Base-by-base conservation (phyloP, 2,329 filamentous ascomycete genomes). In the Teratosphaeria zuluensis region DNA sequence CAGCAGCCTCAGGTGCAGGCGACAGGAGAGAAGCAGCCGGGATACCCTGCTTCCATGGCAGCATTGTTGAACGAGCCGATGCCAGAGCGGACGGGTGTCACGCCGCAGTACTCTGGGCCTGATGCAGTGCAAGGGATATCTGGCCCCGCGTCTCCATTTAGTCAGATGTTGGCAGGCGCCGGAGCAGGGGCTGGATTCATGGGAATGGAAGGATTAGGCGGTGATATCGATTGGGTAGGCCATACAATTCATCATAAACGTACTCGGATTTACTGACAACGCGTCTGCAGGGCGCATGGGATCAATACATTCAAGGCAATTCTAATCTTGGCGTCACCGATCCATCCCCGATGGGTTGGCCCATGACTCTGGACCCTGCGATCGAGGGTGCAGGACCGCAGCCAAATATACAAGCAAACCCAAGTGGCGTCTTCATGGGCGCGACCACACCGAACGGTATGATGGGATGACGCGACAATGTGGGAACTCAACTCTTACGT, bases 301-400 rank as follows among this genome's bases (percentile, higher is more conserved):
- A 88, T 68, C 82, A 79, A 6, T 88, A 87, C 65, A 82, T 88
- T 54, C 84, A 87, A 69, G 83, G 81, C 56, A 77, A 81, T 5
- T 77, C 65, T 42, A 65, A 61, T 48, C 53, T 21, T 5, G 58
- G 42, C 30, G 60, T 54, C 11, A 63, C 65, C 35, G 69, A 76
- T 59, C 76, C 78, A 54, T 65, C 72, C 1, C 72, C 70, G 58
- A 70, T 70, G 21, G 75, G 77, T 67, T 78, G 77, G 66, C 75
- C 76, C 0, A 75, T 76, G 74, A 76, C 76, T 52, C 30, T 68
- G 28, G 66, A 68, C 46, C 56, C 30, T 6, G 53, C 53, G 16
- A 31, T 32, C 9, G 53, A 42, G 9, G 21, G 12, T 14, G 32
- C 46, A 24, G 42, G 55, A 14, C 21, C 11, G 24, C 42, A 28